Evolutionary conservation across 2,329 filamentous ascomycete species (phyloP).

Genomic region (Apiospora saccharicola): DNA sequence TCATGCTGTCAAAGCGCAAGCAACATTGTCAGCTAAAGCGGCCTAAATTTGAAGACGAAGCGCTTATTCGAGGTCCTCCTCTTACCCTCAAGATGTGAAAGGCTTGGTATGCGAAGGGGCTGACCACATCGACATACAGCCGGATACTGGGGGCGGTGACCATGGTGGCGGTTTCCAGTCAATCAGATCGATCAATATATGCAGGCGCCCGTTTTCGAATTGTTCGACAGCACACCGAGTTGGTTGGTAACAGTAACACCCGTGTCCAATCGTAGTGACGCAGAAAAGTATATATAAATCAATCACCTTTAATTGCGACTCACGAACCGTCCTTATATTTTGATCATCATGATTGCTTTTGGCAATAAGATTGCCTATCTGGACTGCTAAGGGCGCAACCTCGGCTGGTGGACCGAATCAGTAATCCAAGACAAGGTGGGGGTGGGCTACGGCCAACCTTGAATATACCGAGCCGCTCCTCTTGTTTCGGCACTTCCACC

Average conservation of each 20-base stretch:
- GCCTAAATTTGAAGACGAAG: not conserved
- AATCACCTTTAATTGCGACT: not conserved
- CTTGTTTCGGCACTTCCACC: not conserved
- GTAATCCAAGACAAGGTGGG: constrained; percentile 1
- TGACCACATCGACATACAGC: constrained; percentile 49
- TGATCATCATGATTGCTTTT: not conserved
- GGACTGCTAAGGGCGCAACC: not conserved
- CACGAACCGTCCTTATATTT: not conserved
- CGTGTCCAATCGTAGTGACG: not conserved
- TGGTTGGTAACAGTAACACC: not conserved
- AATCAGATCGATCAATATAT: constrained; percentile 17
- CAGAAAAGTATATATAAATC: not conserved
- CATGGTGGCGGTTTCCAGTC: constrained; percentile 28
- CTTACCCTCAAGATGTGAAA: constrained; percentile 48
- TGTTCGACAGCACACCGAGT: not conserved
- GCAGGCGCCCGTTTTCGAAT: not conserved
- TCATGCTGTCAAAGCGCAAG: constrained; percentile 38
- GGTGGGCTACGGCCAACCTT: not conserved
- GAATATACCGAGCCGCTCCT: not conserved
- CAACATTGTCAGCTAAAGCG: constrained; percentile 6
- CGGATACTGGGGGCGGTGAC: constrained; percentile 42
- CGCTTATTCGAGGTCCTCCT: constrained; percentile 14
- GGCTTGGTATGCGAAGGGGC: constrained; percentile 49
- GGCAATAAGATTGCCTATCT: not conserved
- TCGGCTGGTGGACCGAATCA: constrained; percentile 11